Evolutionary conservation across 352 stramenopile genomes (phyloP), one percentile per base, ranked within the genome.

Genomic region (Phytophthora citrophthora): DNA sequence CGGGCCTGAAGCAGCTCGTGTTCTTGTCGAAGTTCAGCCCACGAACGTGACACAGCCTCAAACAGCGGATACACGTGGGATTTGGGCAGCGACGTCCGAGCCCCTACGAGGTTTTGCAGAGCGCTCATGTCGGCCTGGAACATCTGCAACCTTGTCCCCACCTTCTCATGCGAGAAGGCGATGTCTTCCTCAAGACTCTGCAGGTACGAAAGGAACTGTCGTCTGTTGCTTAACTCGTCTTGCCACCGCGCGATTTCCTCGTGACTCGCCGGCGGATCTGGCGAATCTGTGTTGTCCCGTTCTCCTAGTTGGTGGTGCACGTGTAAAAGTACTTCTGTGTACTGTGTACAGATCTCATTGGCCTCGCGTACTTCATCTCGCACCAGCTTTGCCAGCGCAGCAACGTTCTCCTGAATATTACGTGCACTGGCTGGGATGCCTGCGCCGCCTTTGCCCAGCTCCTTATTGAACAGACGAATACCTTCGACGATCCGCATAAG

Each of bases 11-110:
- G 41, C 10, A 94, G 61, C 53, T 91, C 81, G 57, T 94, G 76
- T 34, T 96, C 82, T 27, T 86, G 61, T 2, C 85, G 67, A 4
- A 96, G 63, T 63, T 95, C 86, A 11, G 85, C 76, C 92, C 91
- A 98, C 0, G 91, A 88, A 60, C 75, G 78, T 5, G 89, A 90
- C 2, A 97, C 79, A 11, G 85, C 78, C 64, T 98, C 91, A 64
- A 98, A 98, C 15, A 97, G 88, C 23, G 94, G 94, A 61, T 98
- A 98, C 5, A 98, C 94, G 36, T 98, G 88, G 8, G 94, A 95
- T 57, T 98, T 98, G 23, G 93, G 91, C 54, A 98, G 75, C 26
- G 90, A 97, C 9, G 84, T 91, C 18, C 88, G 79, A 3, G 85
- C 79, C 12, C 89, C 89, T 1, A 98, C 90, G n/a, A 98, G 72